Evolutionary conservation across 2,329 filamentous ascomycete genomes (phyloP).

Genomic region (Parastagonospora nodorum): DNA sequence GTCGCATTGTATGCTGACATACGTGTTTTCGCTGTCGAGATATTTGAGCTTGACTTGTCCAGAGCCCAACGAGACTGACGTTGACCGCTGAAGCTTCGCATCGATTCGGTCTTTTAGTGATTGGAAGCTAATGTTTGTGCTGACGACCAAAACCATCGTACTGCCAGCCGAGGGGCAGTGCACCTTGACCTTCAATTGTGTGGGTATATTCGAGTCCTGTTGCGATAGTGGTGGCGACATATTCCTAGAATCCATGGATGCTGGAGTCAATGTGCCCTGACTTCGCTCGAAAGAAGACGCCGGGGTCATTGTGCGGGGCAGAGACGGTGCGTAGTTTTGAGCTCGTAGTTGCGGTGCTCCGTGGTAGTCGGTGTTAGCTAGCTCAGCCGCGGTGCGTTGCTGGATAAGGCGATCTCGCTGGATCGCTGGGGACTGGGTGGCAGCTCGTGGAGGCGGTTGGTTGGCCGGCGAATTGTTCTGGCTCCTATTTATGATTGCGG

Average conservation of each 20-base stretch:
- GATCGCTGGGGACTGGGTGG: constrained; percentile 71
- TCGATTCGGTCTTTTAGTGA: constrained; percentile 95
- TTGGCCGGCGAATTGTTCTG: constrained; percentile 80
- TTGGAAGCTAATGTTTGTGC: constrained; percentile 92
- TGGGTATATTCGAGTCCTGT: constrained; percentile 53
- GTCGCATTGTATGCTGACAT: constrained; percentile 90
- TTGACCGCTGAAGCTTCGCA: constrained; percentile 87
- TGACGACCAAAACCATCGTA: constrained; percentile 93
- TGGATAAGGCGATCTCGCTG: constrained; percentile 63
- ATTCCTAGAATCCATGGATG: constrained; percentile 45
- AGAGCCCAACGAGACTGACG: constrained; percentile 79
- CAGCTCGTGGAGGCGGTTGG: constrained; percentile 70
- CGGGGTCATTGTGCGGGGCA: constrained; percentile 44
- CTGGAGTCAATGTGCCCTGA: constrained; percentile 41
- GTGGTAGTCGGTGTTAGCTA: constrained; percentile 48
- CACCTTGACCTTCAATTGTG: constrained; percentile 94
- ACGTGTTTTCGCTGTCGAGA: constrained; percentile 83
- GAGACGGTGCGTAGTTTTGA: constrained; percentile 27
- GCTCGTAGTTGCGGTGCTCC: constrained; percentile 38
- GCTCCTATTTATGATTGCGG: constrained; percentile 71
- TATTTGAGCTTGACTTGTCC: constrained; percentile 88
- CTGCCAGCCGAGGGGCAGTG: constrained; percentile 79
- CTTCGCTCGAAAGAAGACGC: constrained; percentile 47
- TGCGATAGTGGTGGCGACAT: constrained; percentile 44
- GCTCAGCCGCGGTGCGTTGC: constrained; percentile 41